Conservation (phyloP, 495 filamentous ascomycete species). For the Glarea lozoyensis region DNA sequence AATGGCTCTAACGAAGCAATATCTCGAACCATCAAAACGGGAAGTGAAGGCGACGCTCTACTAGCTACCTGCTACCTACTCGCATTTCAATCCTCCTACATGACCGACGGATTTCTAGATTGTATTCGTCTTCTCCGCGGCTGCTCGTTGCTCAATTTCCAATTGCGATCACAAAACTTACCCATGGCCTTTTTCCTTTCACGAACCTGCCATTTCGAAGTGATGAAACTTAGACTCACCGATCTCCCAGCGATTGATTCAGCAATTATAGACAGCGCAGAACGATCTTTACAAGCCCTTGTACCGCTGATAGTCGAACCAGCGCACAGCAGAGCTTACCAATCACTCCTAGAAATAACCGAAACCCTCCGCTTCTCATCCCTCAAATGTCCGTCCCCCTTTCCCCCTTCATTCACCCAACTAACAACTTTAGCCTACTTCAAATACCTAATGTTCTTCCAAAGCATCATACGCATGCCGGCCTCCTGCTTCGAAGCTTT, state of each 20-base stretch:
- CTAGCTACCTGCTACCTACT: conserved; percentile 15
- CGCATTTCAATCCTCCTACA: conserved; percentile 18
- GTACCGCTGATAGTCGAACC: background rate
- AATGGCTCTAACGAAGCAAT: conserved; percentile 13
- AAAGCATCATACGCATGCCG: conserved; percentile 1
- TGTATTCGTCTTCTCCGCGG: conserved; percentile 16
- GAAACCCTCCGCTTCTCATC: background rate
- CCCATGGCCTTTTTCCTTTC: conserved; percentile 8
- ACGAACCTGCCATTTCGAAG: conserved; percentile 9
- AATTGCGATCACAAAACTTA: conserved; percentile 7
- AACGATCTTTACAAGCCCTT: conserved; percentile 5
- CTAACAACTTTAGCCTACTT: conserved; percentile 17
- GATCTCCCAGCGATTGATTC: conserved; percentile 13
- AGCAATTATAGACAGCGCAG: conserved; percentile 9
- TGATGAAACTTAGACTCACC: conserved; percentile 9
- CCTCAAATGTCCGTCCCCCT: conserved; percentile 4
- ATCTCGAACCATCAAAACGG: background rate
- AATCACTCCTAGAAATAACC: background rate
- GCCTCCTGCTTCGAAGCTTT: conserved; percentile 6
- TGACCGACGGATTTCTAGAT: conserved; percentile 16
- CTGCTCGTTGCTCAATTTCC: conserved; percentile 8
- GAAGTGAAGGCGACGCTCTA: conserved; percentile 15
- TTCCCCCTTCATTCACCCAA: too few species aligned
- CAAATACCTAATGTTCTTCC: conserved; percentile 12
- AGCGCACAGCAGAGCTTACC: background rate